Evolutionary conservation across 495 filamentous ascomycete species (phyloP).

Genomic region (Aspergillus leporis): DNA sequence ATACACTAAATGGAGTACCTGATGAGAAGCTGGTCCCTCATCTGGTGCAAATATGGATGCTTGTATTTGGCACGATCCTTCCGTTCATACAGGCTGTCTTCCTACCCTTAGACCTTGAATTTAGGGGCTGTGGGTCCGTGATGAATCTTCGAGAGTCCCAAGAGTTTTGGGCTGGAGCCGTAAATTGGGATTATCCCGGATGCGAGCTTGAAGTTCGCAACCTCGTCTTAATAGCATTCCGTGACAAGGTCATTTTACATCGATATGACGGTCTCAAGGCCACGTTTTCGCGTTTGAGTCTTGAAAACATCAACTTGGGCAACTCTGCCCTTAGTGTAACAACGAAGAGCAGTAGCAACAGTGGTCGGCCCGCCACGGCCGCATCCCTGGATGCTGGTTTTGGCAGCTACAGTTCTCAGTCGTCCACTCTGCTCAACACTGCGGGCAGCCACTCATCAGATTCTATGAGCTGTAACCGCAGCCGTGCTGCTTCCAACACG

Average conservation of each 20-base stretch:
- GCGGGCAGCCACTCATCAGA: conserved; percentile 52
- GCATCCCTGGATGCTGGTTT: conserved; percentile 69
- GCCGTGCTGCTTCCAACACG: conserved; percentile 85
- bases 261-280: conserved; percentile 81
- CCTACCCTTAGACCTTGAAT: conserved; percentile 90
- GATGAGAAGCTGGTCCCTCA: conserved; percentile 84
- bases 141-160: conserved; percentile 73
- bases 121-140: conserved; percentile 77
- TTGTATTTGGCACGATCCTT: conserved; percentile 84
- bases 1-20: conserved; percentile 69
- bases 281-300: conserved; percentile 85
- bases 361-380: conserved; percentile 65
- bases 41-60: conserved; percentile 90
- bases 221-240: conserved; percentile 85
- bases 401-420: conserved; percentile 73
- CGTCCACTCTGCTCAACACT: conserved; percentile 65
- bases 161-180: conserved; percentile 78
- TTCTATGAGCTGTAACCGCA: conserved; percentile 50
- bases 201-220: conserved; percentile 80
- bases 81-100: conserved; percentile 98
- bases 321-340: conserved; percentile 47
- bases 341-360: conserved; percentile 47
- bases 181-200: conserved; percentile 28
- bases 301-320: conserved; percentile 75
- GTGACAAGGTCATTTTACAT: conserved; percentile 83